Base-by-base conservation (phyloP, 148 eudicot species). In the Spergularia bocconei region DNA sequence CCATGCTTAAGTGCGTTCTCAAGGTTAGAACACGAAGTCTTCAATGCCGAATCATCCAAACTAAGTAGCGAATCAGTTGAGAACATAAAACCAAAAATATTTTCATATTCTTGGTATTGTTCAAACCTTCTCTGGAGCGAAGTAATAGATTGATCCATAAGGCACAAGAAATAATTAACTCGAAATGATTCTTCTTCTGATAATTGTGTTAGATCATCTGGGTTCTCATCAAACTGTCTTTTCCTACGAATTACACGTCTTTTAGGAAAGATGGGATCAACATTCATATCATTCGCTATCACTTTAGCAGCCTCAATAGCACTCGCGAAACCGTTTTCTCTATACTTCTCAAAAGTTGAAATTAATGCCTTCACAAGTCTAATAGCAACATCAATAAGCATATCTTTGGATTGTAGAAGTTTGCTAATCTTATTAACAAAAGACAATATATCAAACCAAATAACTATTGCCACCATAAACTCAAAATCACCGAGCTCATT, bases 371-470 rank as follows among this genome's bases (percentile, higher is more conserved):
- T 76, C 4, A 76, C 19, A 11, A 68, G 51, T 25, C 33, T 5
- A 47, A 62, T 69, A 60, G 80, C 75, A 48, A 47, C 12, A 69
- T 77, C 74, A 69, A 77, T 77, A 11, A 47, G 21, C 74, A 68
- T 76, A 47, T 76, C 29, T 21, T 69, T 44, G 9, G 65, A 57
- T 58, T 68, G 65, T 25, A 76, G 59, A 14, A 59, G 15, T 51
- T 77, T 69, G 13, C 68, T 77, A 59, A 77, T 56, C 19, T 54
- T 38, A 58, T 76, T 68, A 14, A 67, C 73, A 38, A 16, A 72
- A 58, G n/a, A 33, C 29, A 67, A 59, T 58, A 77, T 61, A 25
- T 77, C 80, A 70, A 33, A 51, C 69, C 80, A 77, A 61, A 77
- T 69, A 25, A 47, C 33, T 21, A 67, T 68, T 17, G 58, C 21